These are phyloP conservation scores for Pseudogymnoascus sp. DNA, from an alignment of 2,329 filamentous ascomycete genomes.

Conservation along the genomic window DNA sequence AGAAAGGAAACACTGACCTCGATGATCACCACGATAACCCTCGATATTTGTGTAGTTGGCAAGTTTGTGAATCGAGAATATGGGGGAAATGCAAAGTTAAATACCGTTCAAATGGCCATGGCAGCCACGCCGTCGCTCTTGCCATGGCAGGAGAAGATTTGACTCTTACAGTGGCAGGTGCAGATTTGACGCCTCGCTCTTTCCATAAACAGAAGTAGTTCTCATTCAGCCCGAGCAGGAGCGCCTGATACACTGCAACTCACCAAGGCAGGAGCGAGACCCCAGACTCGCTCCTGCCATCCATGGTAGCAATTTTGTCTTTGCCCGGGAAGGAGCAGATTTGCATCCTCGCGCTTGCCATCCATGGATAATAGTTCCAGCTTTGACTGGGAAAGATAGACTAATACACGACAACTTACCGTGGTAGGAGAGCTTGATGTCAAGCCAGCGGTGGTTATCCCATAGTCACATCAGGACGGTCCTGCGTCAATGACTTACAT, in stretches of 20 bases:
- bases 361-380: too few species aligned
- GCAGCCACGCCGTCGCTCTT: background rate
- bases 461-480: background rate
- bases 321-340: background rate
- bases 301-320: too few species aligned
- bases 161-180: too few species aligned
- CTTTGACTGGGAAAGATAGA: background rate
- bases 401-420: too few species aligned
- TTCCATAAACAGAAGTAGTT: too few species aligned
- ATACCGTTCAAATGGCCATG: background rate
- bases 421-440: background rate
- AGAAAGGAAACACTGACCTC: background rate
- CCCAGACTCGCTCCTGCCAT: background rate
- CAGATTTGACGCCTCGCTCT: too few species aligned
- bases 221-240: too few species aligned
- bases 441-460: background rate
- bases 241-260: background rate
- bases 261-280: background rate
- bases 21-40: background rate
- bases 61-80: background rate
- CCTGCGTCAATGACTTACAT: background rate
- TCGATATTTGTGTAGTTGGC: background rate
- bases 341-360: background rate
- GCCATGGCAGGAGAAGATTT: too few species aligned
- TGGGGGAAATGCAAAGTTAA: background rate